Conservation (phyloP, 192 early-diverging fungal genomes). For the Podila horticola region DNA sequence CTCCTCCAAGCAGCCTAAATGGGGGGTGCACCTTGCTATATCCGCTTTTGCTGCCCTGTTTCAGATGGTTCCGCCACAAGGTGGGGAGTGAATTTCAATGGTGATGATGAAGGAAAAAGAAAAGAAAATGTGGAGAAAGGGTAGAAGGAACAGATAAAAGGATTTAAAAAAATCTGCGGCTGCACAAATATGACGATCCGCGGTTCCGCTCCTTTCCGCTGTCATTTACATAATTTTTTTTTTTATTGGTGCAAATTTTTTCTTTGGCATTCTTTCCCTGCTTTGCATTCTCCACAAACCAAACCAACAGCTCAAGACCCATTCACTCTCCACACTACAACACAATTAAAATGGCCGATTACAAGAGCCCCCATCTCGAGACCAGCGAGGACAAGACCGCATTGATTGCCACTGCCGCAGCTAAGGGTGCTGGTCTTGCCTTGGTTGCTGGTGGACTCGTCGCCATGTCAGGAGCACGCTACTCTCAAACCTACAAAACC, state of each 20-base stretch:
- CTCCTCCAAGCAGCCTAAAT: too few species aligned
- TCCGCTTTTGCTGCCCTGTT: too few species aligned
- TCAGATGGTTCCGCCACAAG: background rate
- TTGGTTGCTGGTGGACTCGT: conserved; percentile 34
- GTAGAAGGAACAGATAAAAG: background rate
- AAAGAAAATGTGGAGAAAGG: background rate
- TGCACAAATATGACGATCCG: background rate
- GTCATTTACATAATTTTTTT: conserved; percentile 8
- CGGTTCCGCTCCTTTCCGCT: too few species aligned
- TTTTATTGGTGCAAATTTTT: background rate
- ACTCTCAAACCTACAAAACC: conserved; percentile 33
- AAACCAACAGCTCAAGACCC: background rate
- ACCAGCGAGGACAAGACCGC: conserved; percentile 19
- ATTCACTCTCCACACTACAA: background rate
- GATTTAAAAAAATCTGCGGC: background rate
- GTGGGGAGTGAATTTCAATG: background rate
- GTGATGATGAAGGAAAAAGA: background rate
- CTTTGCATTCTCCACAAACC: background rate
- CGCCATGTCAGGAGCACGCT: conserved; percentile 35
- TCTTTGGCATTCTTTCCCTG: background rate
- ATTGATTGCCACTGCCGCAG: conserved; percentile 28
- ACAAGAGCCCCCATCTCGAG: conserved; percentile 8
- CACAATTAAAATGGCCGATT: conserved; percentile 15
- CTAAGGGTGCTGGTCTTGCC: conserved; percentile 49
- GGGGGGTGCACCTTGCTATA: too few species aligned